phyloP scores from a whole-genome alignment of 2,329 filamentous ascomycete genomes.

The Shiraia sp. region DNA sequence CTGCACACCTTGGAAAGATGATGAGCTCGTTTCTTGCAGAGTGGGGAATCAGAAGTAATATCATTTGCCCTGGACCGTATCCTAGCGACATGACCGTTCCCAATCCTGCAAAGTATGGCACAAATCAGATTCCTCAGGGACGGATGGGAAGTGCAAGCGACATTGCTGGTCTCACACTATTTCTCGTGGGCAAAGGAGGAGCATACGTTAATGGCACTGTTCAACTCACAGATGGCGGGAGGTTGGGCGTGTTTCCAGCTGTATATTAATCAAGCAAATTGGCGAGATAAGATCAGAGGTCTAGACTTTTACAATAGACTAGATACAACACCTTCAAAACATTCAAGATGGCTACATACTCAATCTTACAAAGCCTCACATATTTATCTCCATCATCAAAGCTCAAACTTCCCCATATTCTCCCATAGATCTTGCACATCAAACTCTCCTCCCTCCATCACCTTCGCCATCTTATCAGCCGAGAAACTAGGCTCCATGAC shows the following conservation, averaged over 20 bases:
- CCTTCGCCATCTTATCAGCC: not conserved
- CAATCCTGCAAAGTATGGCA: conserved; percentile 31
- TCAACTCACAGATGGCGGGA: conserved; percentile 53
- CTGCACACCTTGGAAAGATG: conserved; percentile 52
- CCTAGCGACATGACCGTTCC: conserved; percentile 51
- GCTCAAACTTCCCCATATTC: not conserved
- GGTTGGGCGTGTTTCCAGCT: conserved; percentile 39
- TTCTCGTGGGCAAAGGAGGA: conserved; percentile 55
- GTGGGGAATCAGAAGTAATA: conserved; percentile 53
- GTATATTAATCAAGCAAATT: conserved; percentile 31
- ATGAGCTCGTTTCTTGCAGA: conserved; percentile 48
- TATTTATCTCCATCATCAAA: too few species aligned
- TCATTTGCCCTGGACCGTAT: conserved; percentile 50
- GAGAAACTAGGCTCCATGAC: not conserved
- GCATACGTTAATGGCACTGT: conserved; percentile 60
- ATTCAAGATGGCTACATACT: too few species aligned
- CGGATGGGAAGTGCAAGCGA: conserved; percentile 51
- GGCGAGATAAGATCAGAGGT: not conserved
- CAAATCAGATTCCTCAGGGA: conserved; percentile 45
- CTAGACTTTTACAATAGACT: too few species aligned
- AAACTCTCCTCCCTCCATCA: not conserved
- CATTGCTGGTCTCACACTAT: conserved; percentile 55
- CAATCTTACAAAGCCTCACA: too few species aligned
- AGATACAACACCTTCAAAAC: not conserved
- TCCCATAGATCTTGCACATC: not conserved